Evolutionary conservation across 108 stramenopile genomes (phyloP).

Genomic region (Pelagomonas calceolata): DNA sequence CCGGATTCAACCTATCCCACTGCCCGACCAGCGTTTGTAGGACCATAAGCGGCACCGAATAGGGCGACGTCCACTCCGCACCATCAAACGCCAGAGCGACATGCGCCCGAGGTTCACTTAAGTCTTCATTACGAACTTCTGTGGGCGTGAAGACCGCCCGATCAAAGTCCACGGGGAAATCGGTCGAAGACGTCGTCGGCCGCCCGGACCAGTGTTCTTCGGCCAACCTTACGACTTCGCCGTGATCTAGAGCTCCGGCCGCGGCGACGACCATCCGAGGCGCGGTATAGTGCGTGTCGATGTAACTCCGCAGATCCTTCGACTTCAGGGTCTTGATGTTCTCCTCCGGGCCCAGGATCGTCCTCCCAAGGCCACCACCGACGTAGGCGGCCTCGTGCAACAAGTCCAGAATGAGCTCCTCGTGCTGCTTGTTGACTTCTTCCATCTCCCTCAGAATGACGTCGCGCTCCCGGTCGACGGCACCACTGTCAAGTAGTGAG

Average conservation of each 20-base stretch:
- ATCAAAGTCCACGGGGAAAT: constrained; percentile 58
- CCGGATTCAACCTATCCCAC: constrained; percentile 65
- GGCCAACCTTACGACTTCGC: constrained; percentile 68
- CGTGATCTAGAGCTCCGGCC: constrained; percentile 90
- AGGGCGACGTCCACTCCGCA: constrained; percentile 89
- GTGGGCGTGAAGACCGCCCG: constrained; percentile 85
- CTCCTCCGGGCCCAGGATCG: constrained; percentile 87
- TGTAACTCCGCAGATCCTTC: constrained; percentile 72
- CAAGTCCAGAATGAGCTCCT: constrained; percentile 94
- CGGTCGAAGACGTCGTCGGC: constrained; percentile 43
- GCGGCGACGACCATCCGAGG: constrained; percentile 94
- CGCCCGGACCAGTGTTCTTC: constrained; percentile 77
- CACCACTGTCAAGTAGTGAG: constrained; percentile 66
- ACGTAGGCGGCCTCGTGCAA: constrained; percentile 94
- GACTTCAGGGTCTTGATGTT: constrained; percentile 77
- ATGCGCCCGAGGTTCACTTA: constrained; percentile 73
- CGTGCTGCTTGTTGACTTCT: constrained; percentile 95
- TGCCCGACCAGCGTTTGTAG: constrained; percentile 92
- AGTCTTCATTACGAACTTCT: constrained; percentile 82
- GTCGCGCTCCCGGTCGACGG: constrained; percentile 87
- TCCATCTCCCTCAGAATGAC: constrained; percentile 98
- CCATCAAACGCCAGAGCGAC: constrained; percentile 91
- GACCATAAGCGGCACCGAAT: constrained; percentile 95
- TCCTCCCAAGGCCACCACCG: constrained; percentile 83
- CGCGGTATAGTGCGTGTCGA: constrained; percentile 96